These are phyloP conservation scores for Calophaca sinica DNA, from an alignment of 306 rosid species.

Conservation along the genomic window DNA sequence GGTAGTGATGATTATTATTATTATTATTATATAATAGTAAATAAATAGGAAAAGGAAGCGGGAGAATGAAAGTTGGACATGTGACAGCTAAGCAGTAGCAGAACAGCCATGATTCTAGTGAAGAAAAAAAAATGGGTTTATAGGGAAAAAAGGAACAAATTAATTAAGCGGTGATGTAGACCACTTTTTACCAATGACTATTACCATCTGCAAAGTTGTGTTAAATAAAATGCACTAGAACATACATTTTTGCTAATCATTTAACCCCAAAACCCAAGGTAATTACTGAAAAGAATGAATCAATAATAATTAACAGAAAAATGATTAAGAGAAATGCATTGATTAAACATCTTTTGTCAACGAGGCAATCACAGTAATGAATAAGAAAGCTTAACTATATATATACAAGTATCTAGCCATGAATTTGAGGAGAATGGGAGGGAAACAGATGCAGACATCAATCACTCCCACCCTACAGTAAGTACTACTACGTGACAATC, in stretches of 20 bases:
- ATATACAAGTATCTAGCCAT: not conserved
- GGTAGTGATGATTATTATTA: conserved; percentile 35
- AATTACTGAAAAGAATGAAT: conserved; percentile 51
- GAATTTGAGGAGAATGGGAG: conserved; percentile 37
- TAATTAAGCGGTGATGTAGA: conserved; percentile 60
- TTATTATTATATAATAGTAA: not conserved
- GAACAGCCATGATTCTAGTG: conserved; percentile 76
- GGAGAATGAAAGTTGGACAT: conserved; percentile 58
- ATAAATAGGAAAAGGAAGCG: conserved; percentile 47
- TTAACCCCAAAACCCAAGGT: conserved; percentile 18
- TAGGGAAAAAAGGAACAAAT: conserved; percentile 45
- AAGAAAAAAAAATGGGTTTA: conserved; percentile 69
- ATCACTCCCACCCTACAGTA: conserved; percentile 37
- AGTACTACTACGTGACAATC: not conserved
- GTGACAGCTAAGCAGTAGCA: conserved; percentile 75
- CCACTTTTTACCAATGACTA: conserved; percentile 60
- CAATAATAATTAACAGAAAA: conserved; percentile 54
- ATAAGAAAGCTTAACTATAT: conserved; percentile 59
- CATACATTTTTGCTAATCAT: conserved; percentile 25
- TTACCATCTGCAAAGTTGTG: not conserved
- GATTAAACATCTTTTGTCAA: conserved; percentile 61
- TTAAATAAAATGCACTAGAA: not conserved
- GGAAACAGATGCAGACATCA: conserved; percentile 43
- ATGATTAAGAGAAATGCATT: conserved; percentile 53
- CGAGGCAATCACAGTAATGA: conserved; percentile 70